Percentiles rank a stretch among this genome's conserved stretches.
Evolutionary conservation across 1,139 yeast species (phyloP).

Genomic region (Lipomyces yarrowii): DNA sequence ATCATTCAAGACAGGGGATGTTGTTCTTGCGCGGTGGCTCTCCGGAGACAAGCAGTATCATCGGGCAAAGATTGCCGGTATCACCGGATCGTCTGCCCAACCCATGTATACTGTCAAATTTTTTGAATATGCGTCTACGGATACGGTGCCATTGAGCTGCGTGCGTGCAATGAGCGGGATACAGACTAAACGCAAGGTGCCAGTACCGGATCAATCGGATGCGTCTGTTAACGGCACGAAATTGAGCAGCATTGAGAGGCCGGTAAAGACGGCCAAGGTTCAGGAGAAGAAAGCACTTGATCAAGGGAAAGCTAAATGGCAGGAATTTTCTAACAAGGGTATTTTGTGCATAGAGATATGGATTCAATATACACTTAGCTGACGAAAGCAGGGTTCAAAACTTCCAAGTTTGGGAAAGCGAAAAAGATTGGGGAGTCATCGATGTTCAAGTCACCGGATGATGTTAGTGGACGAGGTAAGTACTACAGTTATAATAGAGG

Average conservation of each 20-base stretch:
- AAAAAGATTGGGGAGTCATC: slow-evolving; percentile 36
- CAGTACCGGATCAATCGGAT: slow-evolving; percentile 19
- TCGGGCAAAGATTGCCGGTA: slow-evolving; percentile 38
- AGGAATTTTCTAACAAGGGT: slow-evolving; percentile 40
- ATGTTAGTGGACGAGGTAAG: slow-evolving; percentile 35
- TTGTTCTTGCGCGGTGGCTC: slow-evolving; percentile 38
- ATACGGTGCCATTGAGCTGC: slow-evolving; percentile 37
- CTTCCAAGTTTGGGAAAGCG: slow-evolving; percentile 32
- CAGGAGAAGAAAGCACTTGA: slow-evolving; percentile 32
- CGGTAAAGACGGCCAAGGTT: slow-evolving; percentile 11
- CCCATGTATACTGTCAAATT: slow-evolving; percentile 41
- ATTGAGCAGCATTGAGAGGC: background rate
- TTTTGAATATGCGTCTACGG: slow-evolving; percentile 34
- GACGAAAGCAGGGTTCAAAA: slow-evolving; percentile 32
- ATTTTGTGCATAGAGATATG: background rate
- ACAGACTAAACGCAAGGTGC: slow-evolving; percentile 4
- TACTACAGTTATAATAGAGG: background rate
- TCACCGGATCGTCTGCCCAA: slow-evolving; percentile 39
- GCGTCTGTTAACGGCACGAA: background rate
- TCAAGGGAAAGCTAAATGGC: slow-evolving; percentile 42
- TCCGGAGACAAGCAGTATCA: slow-evolving; percentile 39
- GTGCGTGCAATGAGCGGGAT: slow-evolving; percentile 25
- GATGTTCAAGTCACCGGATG: slow-evolving; percentile 39
- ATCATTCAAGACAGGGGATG: slow-evolving; percentile 35
- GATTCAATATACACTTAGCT: background rate